phyloP scores from a whole-genome alignment of 495 filamentous ascomycete species.

The Cladorrhinum samala region DNA sequence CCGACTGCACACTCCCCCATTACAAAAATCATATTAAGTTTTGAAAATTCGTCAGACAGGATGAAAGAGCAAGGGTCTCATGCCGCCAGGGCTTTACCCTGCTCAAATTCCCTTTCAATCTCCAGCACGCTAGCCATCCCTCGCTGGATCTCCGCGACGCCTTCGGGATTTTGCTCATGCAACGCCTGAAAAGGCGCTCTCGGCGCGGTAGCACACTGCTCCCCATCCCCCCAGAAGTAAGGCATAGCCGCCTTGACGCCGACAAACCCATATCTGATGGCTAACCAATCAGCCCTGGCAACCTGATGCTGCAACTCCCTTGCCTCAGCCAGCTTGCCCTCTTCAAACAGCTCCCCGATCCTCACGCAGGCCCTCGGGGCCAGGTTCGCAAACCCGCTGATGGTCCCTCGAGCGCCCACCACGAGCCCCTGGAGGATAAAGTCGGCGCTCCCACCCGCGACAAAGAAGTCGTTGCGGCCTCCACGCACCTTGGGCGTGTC shows the following conservation, averaged over 20 bases:
- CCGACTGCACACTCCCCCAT: neutral
- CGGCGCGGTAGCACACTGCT: conserved; percentile 15
- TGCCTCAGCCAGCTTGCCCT: conserved; percentile 64
- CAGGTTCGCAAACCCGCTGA: conserved; percentile 76
- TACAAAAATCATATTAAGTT: neutral
- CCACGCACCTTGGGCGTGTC: conserved; percentile 37
- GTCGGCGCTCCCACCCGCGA: conserved; percentile 77
- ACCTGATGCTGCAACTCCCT: conserved; percentile 63
- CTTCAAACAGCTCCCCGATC: conserved; percentile 64
- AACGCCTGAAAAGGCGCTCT: conserved; percentile 19
- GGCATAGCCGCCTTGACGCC: conserved; percentile 78
- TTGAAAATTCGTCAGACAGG: neutral
- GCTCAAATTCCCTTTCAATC: conserved; percentile 7
- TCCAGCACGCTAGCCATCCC: conserved; percentile 13
- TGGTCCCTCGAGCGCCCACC: conserved; percentile 70
- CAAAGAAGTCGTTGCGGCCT: conserved; percentile 55
- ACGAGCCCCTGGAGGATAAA: conserved; percentile 74
- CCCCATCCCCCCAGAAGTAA: conserved; percentile 66
- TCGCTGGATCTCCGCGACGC: conserved; percentile 9
- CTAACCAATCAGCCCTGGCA: conserved; percentile 71
- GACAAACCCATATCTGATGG: conserved; percentile 73
- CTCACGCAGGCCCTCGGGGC: conserved; percentile 66
- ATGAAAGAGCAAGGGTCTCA: neutral
- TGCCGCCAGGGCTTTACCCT: neutral
- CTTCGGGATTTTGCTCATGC: neutral